A percentile compares a stretch with the other conserved stretches of the same genome.
Conservation (phyloP, 2,329 filamentous ascomycete genomes). For the Pseudocercospora eumusae region DNA sequence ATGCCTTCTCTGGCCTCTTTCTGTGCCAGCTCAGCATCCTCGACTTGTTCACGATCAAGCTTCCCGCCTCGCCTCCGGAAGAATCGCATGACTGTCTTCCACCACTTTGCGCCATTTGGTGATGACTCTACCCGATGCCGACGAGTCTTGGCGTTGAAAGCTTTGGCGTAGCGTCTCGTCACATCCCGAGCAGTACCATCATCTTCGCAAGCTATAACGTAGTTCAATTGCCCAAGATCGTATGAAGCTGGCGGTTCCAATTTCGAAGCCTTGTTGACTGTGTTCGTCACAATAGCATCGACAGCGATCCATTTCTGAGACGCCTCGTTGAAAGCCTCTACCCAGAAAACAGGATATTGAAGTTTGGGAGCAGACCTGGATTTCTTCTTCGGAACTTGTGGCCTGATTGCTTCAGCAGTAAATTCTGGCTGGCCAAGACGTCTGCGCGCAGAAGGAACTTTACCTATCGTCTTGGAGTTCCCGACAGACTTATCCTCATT, state of each 20-base stretch:
- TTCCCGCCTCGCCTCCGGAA: slow-evolving; percentile 40
- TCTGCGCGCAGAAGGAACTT: slow-evolving; percentile 36
- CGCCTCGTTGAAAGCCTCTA: slow-evolving; percentile 83
- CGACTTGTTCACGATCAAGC: slow-evolving; percentile 75
- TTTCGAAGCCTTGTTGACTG: slow-evolving; percentile 71
- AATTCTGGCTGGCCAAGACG: slow-evolving; percentile 40
- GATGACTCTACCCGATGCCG: slow-evolving; percentile 74
- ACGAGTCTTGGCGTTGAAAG: slow-evolving; percentile 86
- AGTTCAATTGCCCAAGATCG: slow-evolving; percentile 72
- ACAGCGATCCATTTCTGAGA: slow-evolving; percentile 90
- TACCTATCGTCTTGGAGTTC: slow-evolving; percentile 27
- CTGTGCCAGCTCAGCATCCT: slow-evolving; percentile 72
- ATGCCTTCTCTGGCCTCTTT: slow-evolving; percentile 70
- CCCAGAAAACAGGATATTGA: slow-evolving; percentile 84
- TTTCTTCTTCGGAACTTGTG: slow-evolving; percentile 34
- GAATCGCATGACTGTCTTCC: slow-evolving; percentile 51
- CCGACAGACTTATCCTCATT: slow-evolving; percentile 30
- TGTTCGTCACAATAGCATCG: slow-evolving; percentile 79
- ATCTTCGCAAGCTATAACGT: slow-evolving; percentile 82
- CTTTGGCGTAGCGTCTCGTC: slow-evolving; percentile 82
- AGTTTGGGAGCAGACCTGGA: slow-evolving; percentile 64
- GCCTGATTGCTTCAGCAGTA: slow-evolving; percentile 11
- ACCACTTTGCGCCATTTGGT: slow-evolving; percentile 59
- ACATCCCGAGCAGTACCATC: slow-evolving; percentile 80
- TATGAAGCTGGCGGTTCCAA: slow-evolving; percentile 84